A percentile compares a stretch with the other conserved stretches of the same genome.
Evolutionary conservation across 345 rosid species (phyloP).

Genomic region (Excoecaria cochinchinensis): DNA sequence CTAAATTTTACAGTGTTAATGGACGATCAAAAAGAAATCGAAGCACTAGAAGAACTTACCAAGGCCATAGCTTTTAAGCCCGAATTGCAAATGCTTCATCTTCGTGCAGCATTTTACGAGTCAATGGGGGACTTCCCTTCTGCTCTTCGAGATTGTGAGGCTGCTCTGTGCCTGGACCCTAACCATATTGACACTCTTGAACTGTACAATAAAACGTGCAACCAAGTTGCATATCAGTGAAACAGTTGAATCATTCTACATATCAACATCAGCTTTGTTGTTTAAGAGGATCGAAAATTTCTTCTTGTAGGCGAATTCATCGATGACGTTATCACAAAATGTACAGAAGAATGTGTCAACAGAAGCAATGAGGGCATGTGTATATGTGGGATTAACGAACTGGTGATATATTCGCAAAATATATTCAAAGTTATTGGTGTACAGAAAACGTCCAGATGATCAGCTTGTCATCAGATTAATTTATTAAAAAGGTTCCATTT

Average conservation of each 20-base stretch:
- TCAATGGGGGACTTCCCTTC: conserved; percentile 61
- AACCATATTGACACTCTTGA: conserved; percentile 69
- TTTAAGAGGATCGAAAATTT: not conserved
- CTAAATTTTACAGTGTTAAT: conserved; percentile 57
- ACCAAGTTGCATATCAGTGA: conserved; percentile 38
- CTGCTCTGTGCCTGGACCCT: conserved; percentile 92
- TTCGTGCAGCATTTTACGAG: conserved; percentile 91
- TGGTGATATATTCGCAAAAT: conserved; percentile 12
- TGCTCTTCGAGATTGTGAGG: conserved; percentile 75
- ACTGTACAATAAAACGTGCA: conserved; percentile 63
- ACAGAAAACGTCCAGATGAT: not conserved
- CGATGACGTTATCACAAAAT: no score
- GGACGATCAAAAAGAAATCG: conserved; percentile 85
- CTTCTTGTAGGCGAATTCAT: not conserved
- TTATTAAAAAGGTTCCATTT: conserved; percentile 1
- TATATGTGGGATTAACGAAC: conserved; percentile 6
- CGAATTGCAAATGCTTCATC: conserved; percentile 86
- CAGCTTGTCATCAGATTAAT: not conserved
- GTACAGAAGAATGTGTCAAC: not conserved
- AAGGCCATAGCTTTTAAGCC: conserved; percentile 89
- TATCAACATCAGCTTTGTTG: no score
- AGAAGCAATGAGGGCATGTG: conserved; percentile 6
- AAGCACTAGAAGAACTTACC: conserved; percentile 82
- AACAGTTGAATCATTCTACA: conserved; percentile 27
- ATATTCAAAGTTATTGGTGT: conserved; percentile 5